phyloP scores from a whole-genome alignment of 2,329 filamentous ascomycete genomes.

The Colletotrichum higginsianum region DNA sequence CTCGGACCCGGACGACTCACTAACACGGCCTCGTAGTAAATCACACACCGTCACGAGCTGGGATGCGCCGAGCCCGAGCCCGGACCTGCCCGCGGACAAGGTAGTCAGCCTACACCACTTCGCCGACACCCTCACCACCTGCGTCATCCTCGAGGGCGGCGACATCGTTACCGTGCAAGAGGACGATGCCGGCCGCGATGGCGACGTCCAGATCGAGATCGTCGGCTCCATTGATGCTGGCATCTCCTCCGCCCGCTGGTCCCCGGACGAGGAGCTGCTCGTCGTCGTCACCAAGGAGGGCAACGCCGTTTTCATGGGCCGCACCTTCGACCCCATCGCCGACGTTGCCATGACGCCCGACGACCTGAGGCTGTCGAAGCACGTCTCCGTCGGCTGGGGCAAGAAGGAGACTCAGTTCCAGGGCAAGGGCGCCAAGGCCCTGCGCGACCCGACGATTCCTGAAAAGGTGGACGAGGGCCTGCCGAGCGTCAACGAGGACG shows the following conservation, averaged over 20 bases:
- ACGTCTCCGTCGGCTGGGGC: constrained; percentile 98
- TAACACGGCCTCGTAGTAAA: constrained; percentile 48
- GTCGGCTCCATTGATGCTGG: constrained; percentile 94
- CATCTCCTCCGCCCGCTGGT: constrained; percentile 92
- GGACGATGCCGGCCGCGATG: constrained; percentile 56
- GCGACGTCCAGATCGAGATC: constrained; percentile 88
- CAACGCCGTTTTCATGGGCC: constrained; percentile 92
- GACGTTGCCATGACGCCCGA: constrained; percentile 80
- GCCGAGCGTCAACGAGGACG: constrained; percentile 82
- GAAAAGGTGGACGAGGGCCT: constrained; percentile 90
- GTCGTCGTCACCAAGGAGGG: constrained; percentile 84
- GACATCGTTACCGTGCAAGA: constrained; percentile 92
- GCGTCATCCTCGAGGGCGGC: constrained; percentile 88
- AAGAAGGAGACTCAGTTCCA: constrained; percentile 99
- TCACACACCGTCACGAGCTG: constrained; percentile 78
- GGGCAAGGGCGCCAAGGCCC: constrained; percentile 86
- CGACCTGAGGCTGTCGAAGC: constrained; percentile 88
- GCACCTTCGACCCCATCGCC: constrained; percentile 87
- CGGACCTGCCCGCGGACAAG: constrained; percentile 81
- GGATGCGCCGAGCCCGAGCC: constrained; percentile 87
- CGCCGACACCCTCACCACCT: constrained; percentile 82
- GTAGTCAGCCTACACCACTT: constrained; percentile 89
- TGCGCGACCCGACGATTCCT: constrained; percentile 94
- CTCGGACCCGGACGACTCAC: constrained; percentile 25
- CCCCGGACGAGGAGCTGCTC: constrained; percentile 93